Evolutionary conservation across 768 basidiomycete species (phyloP), one percentile per base, ranked within the genome.

Genomic region (Tulasnella sp.): DNA sequence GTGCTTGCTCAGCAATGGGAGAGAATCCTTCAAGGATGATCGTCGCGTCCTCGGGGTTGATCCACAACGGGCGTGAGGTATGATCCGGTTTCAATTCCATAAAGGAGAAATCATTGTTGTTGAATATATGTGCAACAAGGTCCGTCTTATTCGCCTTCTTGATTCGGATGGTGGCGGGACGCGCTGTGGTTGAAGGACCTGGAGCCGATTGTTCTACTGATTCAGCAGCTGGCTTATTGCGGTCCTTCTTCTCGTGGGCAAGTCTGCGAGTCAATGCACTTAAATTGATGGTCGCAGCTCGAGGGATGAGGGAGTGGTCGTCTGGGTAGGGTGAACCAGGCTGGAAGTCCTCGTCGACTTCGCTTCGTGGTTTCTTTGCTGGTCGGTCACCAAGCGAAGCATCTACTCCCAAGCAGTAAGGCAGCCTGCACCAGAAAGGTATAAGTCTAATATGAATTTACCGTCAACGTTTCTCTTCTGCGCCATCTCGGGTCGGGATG

Each of bases 21-120:
- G 96, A 96, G 86, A 99, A 99, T 0, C 96, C 96, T 86, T 99
- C 98, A 46, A 99, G 91, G 81, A 99, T 99, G 84, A 99, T 98
- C 83, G 94, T 92, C 0, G 93, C 93, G 84, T 96, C 93, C 82
- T 95, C 93, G 8, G 96, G 96, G 83, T 93, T 95, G 82, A 99
- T 98, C 97, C 97, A 99, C 24, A 99, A 87, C 22, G 98, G 98
- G 72, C 98, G 92, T 7, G 95, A 93, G 44, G 91, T 89, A 85
- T 99, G 98, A 87, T 99, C 98, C 2, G 90, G 87, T 85, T 98
- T 98, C 78, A 99, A 87, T 83, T 93, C 91, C 60, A 98, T 88
- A 89, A 91, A 94, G 3, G 94, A 93, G 84, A 95, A 96, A 86
- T 97, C 96, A 84, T 93, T 93, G 79, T 93, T 90, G 88, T 90